Conservation (phyloP, 306 rosid species). For the Senna siamea region DNA sequence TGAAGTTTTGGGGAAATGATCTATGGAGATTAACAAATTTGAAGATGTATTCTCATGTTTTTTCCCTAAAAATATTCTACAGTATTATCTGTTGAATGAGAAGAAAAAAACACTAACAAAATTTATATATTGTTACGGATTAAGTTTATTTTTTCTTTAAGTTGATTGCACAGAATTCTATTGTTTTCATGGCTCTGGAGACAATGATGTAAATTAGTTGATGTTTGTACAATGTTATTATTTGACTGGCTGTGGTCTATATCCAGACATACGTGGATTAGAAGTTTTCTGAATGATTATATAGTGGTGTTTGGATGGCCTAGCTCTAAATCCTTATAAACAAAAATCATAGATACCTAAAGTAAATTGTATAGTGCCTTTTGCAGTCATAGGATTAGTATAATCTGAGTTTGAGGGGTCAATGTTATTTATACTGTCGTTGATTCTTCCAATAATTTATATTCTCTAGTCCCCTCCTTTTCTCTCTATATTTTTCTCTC, state of each 20-base stretch:
- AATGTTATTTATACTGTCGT: neutral
- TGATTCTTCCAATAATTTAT: neutral
- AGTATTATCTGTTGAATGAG: neutral
- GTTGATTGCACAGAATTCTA: constrained; percentile 11
- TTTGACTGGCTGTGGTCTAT: constrained; percentile 1
- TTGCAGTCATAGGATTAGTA: neutral
- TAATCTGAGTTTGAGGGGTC: neutral
- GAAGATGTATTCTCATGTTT: neutral
- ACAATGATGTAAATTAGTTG: neutral
- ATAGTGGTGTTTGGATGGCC: constrained; percentile 22
- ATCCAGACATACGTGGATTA: constrained; percentile 23
- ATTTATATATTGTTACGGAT: neutral
- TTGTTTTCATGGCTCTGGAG: neutral
- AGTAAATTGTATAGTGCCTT: neutral
- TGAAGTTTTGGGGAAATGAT: constrained; percentile 1
- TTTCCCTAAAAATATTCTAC: neutral
- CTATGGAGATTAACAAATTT: constrained; percentile 4
- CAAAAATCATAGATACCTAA: neutral
- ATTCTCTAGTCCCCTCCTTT: neutral
- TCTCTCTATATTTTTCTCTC: neutral
- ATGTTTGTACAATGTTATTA: constrained; percentile 21
- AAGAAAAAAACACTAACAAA: neutral
- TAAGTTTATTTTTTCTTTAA: constrained; percentile 26
- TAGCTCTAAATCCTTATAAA: constrained; percentile 19
- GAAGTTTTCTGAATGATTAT: constrained; percentile 6